Evolutionary conservation across 306 rosid species (phyloP).

Genomic region (Phaseolus lunatus): DNA sequence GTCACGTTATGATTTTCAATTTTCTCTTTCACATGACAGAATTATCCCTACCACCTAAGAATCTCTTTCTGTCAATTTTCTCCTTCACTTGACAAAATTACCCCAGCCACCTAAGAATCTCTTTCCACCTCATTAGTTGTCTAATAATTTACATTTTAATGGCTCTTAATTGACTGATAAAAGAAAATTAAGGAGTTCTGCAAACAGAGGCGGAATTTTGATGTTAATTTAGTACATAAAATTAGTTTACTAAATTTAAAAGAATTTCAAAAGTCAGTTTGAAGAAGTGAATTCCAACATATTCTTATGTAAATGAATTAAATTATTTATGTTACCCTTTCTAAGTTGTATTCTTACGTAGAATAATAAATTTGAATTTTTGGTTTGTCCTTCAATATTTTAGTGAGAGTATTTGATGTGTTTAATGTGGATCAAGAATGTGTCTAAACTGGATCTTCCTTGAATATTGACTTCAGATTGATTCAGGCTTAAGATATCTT

Average conservation of each 20-base stretch:
- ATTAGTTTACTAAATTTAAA: too few species aligned
- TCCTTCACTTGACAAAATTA: too few species aligned
- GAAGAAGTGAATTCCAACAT: too few species aligned
- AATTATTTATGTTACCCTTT: neutral
- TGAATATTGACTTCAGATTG: neutral
- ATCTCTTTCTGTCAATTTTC: too few species aligned
- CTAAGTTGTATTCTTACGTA: neutral
- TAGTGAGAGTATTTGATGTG: too few species aligned
- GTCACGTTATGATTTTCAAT: too few species aligned
- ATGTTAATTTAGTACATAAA: neutral
- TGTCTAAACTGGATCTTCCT: too few species aligned
- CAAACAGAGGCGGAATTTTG: neutral
- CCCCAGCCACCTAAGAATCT: too few species aligned
- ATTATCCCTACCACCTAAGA: too few species aligned
- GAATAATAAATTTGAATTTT: neutral
- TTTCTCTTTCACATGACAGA: too few species aligned
- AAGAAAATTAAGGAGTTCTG: neutral
- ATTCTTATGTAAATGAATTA: neutral
- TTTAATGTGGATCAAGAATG: neutral
- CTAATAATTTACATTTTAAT: neutral
- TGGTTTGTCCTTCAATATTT: neutral
- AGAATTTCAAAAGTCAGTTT: too few species aligned
- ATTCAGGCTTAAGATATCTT: neutral
- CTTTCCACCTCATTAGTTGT: too few species aligned
- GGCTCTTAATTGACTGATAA: neutral